Evolutionary conservation across 306 rosid species (phyloP), one percentile per base, ranked within the genome.

Genomic region (Medicago lupulina): DNA sequence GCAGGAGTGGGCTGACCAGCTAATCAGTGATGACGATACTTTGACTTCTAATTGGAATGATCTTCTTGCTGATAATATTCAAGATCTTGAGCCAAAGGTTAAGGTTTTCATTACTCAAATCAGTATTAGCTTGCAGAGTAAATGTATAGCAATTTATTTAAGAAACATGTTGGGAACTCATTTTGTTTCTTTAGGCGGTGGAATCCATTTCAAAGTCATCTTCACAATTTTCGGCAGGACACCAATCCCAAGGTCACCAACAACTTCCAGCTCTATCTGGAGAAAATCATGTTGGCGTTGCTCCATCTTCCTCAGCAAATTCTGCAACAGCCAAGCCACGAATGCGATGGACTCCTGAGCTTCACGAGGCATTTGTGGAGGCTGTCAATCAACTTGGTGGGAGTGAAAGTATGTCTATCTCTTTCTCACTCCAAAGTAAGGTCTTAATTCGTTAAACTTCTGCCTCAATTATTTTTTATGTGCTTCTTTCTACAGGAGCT

Each of bases 311-410:
- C 76, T 77, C 90, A 14, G 82, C 89, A 81, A 92, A 90, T 79
- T 86, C 86, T 76, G 85, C 84, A 40, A 41, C 88, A 50, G 49
- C 93, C 62, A 96, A 96, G 80, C 87, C 96, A 8, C 96, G 99
- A 69, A 96, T 96, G 99, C 99, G 99, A 59, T 96, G 99, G 99
- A 92, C 99, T 28, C 99, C 98, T 9, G 98, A 96, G 82, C 97
- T 96, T 81, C 99, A 96, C 70, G 99, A 90, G 75, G 91, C 97
- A 81, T 96, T 96, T 87, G 97, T 96, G 77, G 99, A 96, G 79
- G 98, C 99, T 85, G 96, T 96, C 70, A 92, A 44, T 87, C 88
- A 89, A 83, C 98, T 96, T 77, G 99, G 99, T 66, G 99, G 98
- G 65, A 87, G 98, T 90, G 99, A 96, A 92, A 90, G 99, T 96